A percentile compares a stretch with the other conserved stretches of the same genome.
Conservation (phyloP, 2,329 filamentous ascomycete genomes). For the Elsinoe ampelina region DNA sequence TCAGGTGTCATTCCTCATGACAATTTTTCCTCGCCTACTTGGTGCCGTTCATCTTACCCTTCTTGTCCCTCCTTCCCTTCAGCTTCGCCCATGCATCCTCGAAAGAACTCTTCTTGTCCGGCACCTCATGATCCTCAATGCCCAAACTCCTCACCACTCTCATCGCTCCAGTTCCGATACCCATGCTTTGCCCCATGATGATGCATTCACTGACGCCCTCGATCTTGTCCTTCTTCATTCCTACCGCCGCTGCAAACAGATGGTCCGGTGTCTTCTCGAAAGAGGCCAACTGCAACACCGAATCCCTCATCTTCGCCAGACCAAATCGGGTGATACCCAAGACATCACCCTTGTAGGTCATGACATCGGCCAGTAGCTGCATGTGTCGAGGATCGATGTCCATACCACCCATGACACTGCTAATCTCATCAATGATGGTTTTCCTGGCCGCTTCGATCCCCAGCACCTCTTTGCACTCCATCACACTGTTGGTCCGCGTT, state of each 20-base stretch:
- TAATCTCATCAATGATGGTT: constrained; percentile 85
- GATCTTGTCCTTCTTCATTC: constrained; percentile 84
- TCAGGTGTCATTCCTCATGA: constrained; percentile 1
- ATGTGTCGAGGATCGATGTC: constrained; percentile 95
- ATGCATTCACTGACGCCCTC: constrained; percentile 95
- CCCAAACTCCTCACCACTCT: constrained; percentile 73
- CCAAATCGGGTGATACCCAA: constrained; percentile 95
- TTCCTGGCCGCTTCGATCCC: constrained; percentile 89
- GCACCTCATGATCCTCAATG: constrained; percentile 47
- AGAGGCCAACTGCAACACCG: constrained; percentile 82
- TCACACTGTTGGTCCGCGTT: constrained; percentile 73
- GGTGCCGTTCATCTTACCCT: constrained; percentile 8
- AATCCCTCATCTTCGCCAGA: constrained; percentile 91
- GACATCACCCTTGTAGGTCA: constrained; percentile 98
- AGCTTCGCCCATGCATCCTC: constrained; percentile 13
- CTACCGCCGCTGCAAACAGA: constrained; percentile 85
- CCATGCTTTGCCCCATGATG: constrained; percentile 95
- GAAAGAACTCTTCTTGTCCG: constrained; percentile 16
- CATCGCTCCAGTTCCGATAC: constrained; percentile 83
- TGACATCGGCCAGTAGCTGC: constrained; percentile 92
- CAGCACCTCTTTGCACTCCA: constrained; percentile 78
- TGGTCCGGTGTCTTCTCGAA: constrained; percentile 99
- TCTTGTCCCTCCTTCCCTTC: not conserved
- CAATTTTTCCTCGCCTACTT: not conserved
- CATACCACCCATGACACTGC: constrained; percentile 84